Percentiles rank a stretch among this genome's conserved stretches.
phyloP scores from a whole-genome alignment of 371 early-diverging fungal genomes.

The Syncephalastrum sp. region DNA sequence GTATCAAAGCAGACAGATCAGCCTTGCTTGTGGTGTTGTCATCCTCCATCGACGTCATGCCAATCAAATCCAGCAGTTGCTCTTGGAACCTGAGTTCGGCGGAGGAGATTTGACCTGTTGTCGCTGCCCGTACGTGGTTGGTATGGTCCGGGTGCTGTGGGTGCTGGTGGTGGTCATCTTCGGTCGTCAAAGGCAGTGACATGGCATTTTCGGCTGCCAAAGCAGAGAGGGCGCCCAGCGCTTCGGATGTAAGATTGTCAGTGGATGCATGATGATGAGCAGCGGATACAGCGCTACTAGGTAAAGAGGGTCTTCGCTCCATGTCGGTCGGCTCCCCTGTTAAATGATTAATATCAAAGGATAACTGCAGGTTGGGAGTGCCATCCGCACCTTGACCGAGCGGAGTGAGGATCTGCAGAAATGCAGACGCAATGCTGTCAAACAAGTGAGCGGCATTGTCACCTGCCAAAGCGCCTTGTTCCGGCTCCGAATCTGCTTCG shows the following conservation, averaged over 20 bases:
- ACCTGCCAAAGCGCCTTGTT: background rate
- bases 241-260: slow-evolving; percentile 4
- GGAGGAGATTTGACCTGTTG: too few species aligned
- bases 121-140: slow-evolving; percentile 1
- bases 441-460: slow-evolving; percentile 27
- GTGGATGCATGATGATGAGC: slow-evolving; percentile 14
- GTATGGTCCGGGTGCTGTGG: background rate
- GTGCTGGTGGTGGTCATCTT: background rate
- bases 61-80: slow-evolving; percentile 33
- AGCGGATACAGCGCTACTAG: slow-evolving; percentile 37
- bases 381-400: slow-evolving; percentile 10
- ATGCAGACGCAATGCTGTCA: slow-evolving; percentile 34
- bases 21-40: too few species aligned
- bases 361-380: background rate
- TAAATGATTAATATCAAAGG: background rate
- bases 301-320: slow-evolving; percentile 32
- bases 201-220: background rate
- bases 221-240: slow-evolving; percentile 2
- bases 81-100: slow-evolving; percentile 23
- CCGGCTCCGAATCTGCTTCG: slow-evolving; percentile 25
- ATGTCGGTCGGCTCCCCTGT: slow-evolving; percentile 4
- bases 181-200: slow-evolving; percentile 1
- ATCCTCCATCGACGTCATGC: slow-evolving; percentile 10
- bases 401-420: slow-evolving; percentile 34
- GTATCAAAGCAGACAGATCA: slow-evolving; percentile 6